phyloP scores from a whole-genome alignment of 1,139 yeast genomes.

The Geotrichum europaeum region DNA sequence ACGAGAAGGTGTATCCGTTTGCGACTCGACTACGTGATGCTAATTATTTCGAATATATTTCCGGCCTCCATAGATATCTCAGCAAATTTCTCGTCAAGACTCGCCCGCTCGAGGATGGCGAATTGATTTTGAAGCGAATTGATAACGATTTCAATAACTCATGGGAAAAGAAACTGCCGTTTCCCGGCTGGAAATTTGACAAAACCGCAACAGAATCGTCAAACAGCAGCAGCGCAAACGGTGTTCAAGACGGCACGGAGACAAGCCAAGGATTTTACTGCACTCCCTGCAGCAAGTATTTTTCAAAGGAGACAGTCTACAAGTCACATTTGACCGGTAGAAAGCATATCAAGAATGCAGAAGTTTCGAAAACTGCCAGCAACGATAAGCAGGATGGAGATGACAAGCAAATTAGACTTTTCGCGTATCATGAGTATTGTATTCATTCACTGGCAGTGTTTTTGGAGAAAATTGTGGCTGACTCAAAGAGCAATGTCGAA shows the following conservation, averaged over 20 bases:
- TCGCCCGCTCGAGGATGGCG: conserved; percentile 47
- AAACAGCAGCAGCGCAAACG: conserved; percentile 1
- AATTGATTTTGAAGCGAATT: conserved; percentile 34
- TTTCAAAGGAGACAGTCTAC: conserved; percentile 61
- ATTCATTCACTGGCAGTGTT: conserved; percentile 36
- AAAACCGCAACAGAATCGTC: conserved; percentile 30
- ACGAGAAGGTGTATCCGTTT: conserved; percentile 23
- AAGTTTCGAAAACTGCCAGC: background rate
- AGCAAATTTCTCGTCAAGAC: conserved; percentile 41
- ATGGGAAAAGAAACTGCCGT: conserved; percentile 26
- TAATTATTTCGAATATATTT: conserved; percentile 43
- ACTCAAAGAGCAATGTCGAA: conserved; percentile 58
- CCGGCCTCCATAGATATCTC: conserved; percentile 44
- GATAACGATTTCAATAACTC: conserved; percentile 34
- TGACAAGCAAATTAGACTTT: conserved; percentile 16
- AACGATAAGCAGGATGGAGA: conserved; percentile 10
- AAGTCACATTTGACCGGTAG: conserved; percentile 68
- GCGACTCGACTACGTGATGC: conserved; percentile 26
- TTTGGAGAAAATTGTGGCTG: conserved; percentile 39
- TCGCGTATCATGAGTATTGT: conserved; percentile 35
- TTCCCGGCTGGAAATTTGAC: conserved; percentile 24
- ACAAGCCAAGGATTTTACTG: conserved; percentile 42
- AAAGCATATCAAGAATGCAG: conserved; percentile 56
- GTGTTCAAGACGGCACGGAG: conserved; percentile 13
- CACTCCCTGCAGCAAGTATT: conserved; percentile 55